phyloP scores from a whole-genome alignment of 768 basidiomycete species.

The Tephrocybe rancida region DNA sequence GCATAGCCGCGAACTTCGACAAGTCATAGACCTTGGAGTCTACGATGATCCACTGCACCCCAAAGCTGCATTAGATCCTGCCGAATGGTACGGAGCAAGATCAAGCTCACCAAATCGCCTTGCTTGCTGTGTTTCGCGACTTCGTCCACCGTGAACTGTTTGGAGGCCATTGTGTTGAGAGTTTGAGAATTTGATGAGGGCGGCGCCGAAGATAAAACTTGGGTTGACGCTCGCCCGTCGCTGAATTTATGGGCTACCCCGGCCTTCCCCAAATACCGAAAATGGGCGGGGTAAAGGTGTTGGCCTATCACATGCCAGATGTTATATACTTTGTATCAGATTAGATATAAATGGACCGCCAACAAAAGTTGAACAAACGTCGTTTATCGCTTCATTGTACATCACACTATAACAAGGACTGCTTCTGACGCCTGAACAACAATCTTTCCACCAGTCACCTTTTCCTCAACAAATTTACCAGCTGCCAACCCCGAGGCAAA shows the following conservation, averaged over 20 bases:
- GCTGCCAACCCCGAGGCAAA: constrained; percentile 42
- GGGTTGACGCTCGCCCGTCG: background rate
- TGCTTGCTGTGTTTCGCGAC: constrained; percentile 23
- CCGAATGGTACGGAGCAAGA: constrained; percentile 21
- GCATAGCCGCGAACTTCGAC: constrained; percentile 75
- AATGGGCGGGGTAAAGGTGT: background rate
- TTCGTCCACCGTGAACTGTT: constrained; percentile 38
- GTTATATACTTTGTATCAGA: background rate
- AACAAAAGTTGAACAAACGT: too few species aligned
- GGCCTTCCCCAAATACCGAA: constrained; percentile 1
- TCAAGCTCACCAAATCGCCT: constrained; percentile 8
- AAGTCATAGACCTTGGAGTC: constrained; percentile 69
- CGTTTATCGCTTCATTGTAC: background rate
- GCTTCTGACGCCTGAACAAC: constrained; percentile 40
- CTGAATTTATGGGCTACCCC: background rate
- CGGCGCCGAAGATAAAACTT: constrained; percentile 3
- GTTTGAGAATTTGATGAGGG: background rate
- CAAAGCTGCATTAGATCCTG: constrained; percentile 27
- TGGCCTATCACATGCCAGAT: constrained; percentile 8
- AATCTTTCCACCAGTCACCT: constrained; percentile 31
- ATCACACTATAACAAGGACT: constrained; percentile 30
- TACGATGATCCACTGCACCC: constrained; percentile 80
- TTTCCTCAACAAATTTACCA: constrained; percentile 42
- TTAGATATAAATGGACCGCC: background rate
- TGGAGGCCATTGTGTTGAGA: constrained; percentile 26